These are phyloP conservation scores for Aotearoamyces nothofagi DNA, from an alignment of 2,329 filamentous ascomycete genomes.

Conservation along the genomic window DNA sequence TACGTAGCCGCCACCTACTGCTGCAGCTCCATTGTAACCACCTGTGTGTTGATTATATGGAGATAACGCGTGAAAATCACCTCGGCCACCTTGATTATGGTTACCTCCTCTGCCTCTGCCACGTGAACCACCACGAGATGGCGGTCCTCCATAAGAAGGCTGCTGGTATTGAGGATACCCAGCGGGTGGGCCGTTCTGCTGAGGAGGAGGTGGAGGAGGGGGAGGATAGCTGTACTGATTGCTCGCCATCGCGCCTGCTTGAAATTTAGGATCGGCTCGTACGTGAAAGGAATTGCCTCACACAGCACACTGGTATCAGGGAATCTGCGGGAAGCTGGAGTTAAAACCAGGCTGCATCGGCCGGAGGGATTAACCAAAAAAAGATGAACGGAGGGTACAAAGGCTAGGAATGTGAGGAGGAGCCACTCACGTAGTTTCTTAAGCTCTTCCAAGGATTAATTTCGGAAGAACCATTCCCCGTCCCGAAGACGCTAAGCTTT, in stretches of 20 bases:
- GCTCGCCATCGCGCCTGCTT: conserved; percentile 14
- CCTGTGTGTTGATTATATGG: conserved; percentile 5
- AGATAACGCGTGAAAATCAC: conserved; percentile 13
- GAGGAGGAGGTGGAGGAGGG: conserved; percentile 17
- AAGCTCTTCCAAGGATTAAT: no score
- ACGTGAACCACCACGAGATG: conserved; percentile 16
- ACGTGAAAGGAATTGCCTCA: no score
- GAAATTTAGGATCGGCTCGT: no score
- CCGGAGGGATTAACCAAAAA: no score
- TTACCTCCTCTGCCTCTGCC: conserved; percentile 13
- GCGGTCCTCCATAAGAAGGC: conserved; percentile 11
- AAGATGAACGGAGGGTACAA: neutral
- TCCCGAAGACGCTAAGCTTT: no score
- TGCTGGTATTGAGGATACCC: conserved; percentile 13
- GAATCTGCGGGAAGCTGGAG: no score
- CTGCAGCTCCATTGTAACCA: conserved; percentile 11
- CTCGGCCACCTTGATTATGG: conserved; percentile 12
- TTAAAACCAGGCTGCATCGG: no score
- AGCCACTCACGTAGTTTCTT: no score
- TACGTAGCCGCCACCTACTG: conserved; percentile 7
- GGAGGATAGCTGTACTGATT: conserved; percentile 21
- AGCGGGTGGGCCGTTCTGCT: conserved; percentile 11
- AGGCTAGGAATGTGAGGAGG: conserved; percentile 2
- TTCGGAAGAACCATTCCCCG: no score
- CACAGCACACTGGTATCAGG: no score